Conservation (phyloP, 129 eudicot genomes). For the Chrysanthemum lavandulifolium region DNA sequence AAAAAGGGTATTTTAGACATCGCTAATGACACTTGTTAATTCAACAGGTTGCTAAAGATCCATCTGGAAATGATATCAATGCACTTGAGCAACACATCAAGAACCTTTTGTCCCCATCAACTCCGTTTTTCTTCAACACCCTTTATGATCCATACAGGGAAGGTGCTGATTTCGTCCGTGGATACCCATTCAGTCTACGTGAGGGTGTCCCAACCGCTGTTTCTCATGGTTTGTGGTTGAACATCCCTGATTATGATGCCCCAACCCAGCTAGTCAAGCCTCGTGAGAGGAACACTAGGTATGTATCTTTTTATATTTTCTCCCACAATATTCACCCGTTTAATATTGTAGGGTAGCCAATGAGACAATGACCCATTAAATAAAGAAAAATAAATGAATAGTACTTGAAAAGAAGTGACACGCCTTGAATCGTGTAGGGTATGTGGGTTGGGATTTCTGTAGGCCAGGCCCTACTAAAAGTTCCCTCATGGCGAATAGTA, state of each 20-base stretch:
- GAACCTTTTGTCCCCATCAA: conserved; percentile 64
- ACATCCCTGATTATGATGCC: conserved; percentile 57
- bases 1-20: conserved; percentile 17
- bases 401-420: background rate
- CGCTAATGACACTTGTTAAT: background rate
- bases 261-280: conserved; percentile 62
- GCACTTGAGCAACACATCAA: conserved; percentile 73
- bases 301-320: background rate
- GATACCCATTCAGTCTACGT: conserved; percentile 66
- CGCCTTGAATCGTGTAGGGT: too few species aligned
- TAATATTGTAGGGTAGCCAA: background rate
- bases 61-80: conserved; percentile 60
- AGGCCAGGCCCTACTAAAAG: too few species aligned
- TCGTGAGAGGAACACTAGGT: conserved; percentile 52
- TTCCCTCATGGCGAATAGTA: too few species aligned
- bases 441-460: too few species aligned
- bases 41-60: conserved; percentile 62
- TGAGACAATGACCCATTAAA: background rate
- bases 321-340: background rate
- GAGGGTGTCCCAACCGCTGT: conserved; percentile 63
- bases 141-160: conserved; percentile 61
- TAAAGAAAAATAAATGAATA: background rate
- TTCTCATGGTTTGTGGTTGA: conserved; percentile 58
- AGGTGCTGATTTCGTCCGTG: conserved; percentile 70
- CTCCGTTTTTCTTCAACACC: conserved; percentile 70